Base-by-base conservation (phyloP, 306 rosid genomes). In the Elaeagnus macrophylla region DNA sequence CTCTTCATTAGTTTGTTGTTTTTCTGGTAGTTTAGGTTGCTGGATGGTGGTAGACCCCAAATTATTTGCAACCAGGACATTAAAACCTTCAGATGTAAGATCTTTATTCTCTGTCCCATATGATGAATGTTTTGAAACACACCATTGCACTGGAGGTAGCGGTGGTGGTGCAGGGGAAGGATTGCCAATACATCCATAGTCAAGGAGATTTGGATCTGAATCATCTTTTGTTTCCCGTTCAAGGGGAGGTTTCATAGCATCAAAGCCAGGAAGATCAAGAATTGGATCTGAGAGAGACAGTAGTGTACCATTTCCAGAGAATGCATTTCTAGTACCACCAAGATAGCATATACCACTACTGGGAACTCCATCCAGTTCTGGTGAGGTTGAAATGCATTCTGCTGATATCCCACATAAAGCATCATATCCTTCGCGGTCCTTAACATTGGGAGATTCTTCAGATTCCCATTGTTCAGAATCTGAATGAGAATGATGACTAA, bases 381-480 rank as follows among this genome's bases (percentile, higher is more conserved):
- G 52, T 48, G 85, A 57, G 62, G 74, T 67, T 46, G 60, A 61
- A 37, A 64, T 70, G 10, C 75, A 66, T 56, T 76, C 96, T 16
- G 58, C 47, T 48, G 94, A 68, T 51, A 66, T 60, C 71, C 72
- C 73, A 62, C 71, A 54, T 25, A 76, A 67, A 58, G 79, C 77
- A 70, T 82, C 86, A 60, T 72, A 59, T 37, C 57, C 54, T 18
- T 60, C 79, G 12, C 65, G 83, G 65, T 75, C 73, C 46, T 75
- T 71, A 67, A 77, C 74, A 76, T 65, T 77, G 9, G 75, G 80
- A 75, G 69, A 62, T 61, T 72, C 87, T 56, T 67, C 83, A 59
- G 85, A 87, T 46, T 82, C 99, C 99, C 99, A 91, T 67, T 77
- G 85, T 55, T 82, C 96, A 16, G 95, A 87, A 73, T 83, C 69